Conservation (phyloP, 2,329 filamentous ascomycete species). For the Pestalotiopsis sp. region DNA sequence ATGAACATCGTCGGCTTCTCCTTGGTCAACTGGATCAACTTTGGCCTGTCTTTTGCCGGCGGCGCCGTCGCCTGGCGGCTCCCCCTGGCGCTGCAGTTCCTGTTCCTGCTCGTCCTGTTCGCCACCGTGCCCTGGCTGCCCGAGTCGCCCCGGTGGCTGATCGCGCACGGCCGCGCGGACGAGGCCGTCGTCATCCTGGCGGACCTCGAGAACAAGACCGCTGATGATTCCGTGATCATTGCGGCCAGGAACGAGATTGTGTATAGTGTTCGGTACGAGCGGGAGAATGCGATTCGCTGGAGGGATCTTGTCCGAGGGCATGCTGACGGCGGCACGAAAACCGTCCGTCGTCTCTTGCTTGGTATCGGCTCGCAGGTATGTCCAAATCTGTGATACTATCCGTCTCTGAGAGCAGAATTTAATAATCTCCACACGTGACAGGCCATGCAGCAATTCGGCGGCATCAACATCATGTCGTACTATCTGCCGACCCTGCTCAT, state of each 20-base stretch:
- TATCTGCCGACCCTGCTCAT: conserved; percentile 46
- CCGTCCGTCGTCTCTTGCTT: conserved; percentile 20
- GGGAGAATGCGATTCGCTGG: conserved; percentile 18
- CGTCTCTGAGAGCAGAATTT: no score
- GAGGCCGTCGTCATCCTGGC: conserved; percentile 32
- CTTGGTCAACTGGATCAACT: conserved; percentile 30
- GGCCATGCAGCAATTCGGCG: conserved; percentile 9
- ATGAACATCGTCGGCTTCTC: conserved; percentile 40
- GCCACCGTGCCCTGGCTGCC: conserved; percentile 28
- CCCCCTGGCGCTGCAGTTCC: conserved; percentile 39
- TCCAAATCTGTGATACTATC: neutral
- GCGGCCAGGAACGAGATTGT: conserved; percentile 26
- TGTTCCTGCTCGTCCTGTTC: conserved; percentile 34
- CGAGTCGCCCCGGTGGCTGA: conserved; percentile 29
- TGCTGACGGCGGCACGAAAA: conserved; percentile 25
- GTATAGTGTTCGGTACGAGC: conserved; percentile 29
- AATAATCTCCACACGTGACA: neutral
- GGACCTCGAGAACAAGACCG: conserved; percentile 24
- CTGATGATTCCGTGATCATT: conserved; percentile 18
- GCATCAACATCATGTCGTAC: conserved; percentile 29
- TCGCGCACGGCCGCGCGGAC: conserved; percentile 28
- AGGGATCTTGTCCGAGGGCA: conserved; percentile 24
- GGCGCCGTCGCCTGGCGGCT: conserved; percentile 37
- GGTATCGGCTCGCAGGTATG: neutral
- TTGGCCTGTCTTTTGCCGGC: conserved; percentile 32